Evolutionary conservation across 352 stramenopile genomes (phyloP).

Genomic region (Globisporangium okanoganense): DNA sequence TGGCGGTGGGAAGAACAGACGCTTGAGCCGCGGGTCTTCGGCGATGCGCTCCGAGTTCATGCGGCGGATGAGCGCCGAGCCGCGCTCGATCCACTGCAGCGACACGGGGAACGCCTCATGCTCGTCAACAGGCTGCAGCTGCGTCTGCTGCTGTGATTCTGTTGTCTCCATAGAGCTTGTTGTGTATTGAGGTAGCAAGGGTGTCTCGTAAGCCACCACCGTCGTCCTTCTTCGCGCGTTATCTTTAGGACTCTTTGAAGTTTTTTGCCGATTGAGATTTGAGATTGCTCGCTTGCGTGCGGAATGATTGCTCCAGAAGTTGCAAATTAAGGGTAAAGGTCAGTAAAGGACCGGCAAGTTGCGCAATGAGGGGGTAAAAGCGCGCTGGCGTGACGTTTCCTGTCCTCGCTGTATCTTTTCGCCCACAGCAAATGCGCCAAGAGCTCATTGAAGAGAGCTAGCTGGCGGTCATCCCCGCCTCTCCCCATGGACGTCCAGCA

Average conservation of each 20-base stretch:
- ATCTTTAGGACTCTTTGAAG: conserved; percentile 10
- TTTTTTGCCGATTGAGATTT: too few relatives aligned
- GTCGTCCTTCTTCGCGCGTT: not conserved
- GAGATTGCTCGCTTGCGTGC: not conserved
- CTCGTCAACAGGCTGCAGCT: not conserved
- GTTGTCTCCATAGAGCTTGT: not conserved
- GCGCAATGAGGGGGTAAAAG: conserved; percentile 8
- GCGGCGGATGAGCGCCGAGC: conserved; percentile 77
- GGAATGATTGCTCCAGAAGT: conserved; percentile 2
- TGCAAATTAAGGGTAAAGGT: not conserved
- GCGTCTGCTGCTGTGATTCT: not conserved
- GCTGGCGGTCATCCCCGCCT: not conserved
- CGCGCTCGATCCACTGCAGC: conserved; percentile 76
- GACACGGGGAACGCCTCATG: conserved; percentile 32
- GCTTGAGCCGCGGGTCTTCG: conserved; percentile 73
- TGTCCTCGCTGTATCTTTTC: conserved; percentile 6
- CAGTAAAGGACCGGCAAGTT: too few relatives aligned
- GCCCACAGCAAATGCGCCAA: not conserved
- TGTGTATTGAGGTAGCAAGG: not conserved
- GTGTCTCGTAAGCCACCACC: too few relatives aligned
- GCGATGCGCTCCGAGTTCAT: conserved; percentile 88
- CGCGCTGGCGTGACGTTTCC: not conserved
- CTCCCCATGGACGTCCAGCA: not conserved
- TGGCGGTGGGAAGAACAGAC: conserved; percentile 44
- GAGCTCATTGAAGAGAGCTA: conserved; percentile 2